phyloP scores from a whole-genome alignment of 768 basidiomycete genomes.

The Hericium coralloides region DNA sequence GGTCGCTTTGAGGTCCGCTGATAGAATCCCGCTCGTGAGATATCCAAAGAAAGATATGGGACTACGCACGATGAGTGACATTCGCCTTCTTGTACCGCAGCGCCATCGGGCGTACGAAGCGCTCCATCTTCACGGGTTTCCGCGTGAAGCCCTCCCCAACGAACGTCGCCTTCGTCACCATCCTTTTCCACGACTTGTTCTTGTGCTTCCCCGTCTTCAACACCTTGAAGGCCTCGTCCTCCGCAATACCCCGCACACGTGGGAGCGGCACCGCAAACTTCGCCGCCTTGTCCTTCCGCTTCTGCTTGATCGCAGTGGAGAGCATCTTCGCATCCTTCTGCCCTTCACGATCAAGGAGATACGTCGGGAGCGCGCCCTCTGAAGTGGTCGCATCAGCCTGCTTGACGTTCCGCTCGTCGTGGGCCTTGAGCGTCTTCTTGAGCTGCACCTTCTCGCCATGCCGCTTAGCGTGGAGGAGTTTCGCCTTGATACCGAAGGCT shows the following conservation, averaged over 20 bases:
- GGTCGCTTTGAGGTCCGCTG: slow-evolving; percentile 95
- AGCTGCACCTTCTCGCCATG: slow-evolving; percentile 97
- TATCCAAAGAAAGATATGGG: background rate
- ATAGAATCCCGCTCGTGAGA: background rate
- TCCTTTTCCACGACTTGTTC: slow-evolving; percentile 96
- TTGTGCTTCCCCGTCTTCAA: slow-evolving; percentile 96
- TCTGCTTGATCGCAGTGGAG: slow-evolving; percentile 94
- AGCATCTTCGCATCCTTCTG: slow-evolving; percentile 97
- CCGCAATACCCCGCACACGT: slow-evolving; percentile 95
- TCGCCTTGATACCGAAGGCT: slow-evolving; percentile 93
- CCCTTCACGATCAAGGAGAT: slow-evolving; percentile 94
- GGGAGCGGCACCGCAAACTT: slow-evolving; percentile 96
- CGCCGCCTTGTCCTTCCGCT: slow-evolving; percentile 97
- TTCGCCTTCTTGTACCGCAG: slow-evolving; percentile 97
- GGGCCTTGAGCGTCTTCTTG: slow-evolving; percentile 98
- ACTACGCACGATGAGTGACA: slow-evolving; percentile 88
- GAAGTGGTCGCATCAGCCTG: slow-evolving; percentile 76
- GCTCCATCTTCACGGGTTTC: slow-evolving; percentile 98
- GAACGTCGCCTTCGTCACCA: slow-evolving; percentile 99
- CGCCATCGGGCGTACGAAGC: slow-evolving; percentile 97
- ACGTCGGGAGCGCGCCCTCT: slow-evolving; percentile 90
- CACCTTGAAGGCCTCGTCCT: slow-evolving; percentile 99
- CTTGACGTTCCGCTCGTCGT: slow-evolving; percentile 98
- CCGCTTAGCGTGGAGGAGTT: slow-evolving; percentile 93
- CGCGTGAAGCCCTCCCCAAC: slow-evolving; percentile 97